Evolutionary conservation across 1,139 yeast genomes (phyloP).

Genomic region (Saccharomyces uvarum): DNA sequence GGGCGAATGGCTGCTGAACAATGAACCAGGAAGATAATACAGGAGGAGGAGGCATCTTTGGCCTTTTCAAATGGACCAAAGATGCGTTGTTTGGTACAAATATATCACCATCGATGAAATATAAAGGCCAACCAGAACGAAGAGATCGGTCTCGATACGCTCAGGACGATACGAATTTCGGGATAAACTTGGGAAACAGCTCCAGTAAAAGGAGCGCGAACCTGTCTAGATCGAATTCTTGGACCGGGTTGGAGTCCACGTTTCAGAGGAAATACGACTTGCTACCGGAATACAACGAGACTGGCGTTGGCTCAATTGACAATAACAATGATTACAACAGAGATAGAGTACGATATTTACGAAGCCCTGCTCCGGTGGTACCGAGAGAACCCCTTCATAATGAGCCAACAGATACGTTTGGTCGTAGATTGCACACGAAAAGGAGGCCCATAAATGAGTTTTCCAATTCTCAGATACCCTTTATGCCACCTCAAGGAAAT

Average conservation of each 20-base stretch:
- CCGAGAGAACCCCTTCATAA: slow-evolving; percentile 3
- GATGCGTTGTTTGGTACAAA: slow-evolving; percentile 29
- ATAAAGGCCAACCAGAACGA: slow-evolving; percentile 9
- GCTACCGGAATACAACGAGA: slow-evolving; percentile 8
- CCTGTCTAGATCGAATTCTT: slow-evolving; percentile 20
- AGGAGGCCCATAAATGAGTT: slow-evolving; percentile 3
- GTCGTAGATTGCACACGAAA: slow-evolving; percentile 1
- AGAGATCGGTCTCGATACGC: slow-evolving; percentile 9
- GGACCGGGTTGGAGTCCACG: slow-evolving; percentile 20
- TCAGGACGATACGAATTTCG: slow-evolving; percentile 24
- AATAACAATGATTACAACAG: slow-evolving; percentile 5
- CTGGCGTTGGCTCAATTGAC: slow-evolving; percentile 12
- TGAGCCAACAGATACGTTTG: slow-evolving; percentile 24
- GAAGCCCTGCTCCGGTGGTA: slow-evolving; percentile 3
- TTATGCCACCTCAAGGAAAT: neutral
- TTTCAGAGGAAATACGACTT: slow-evolving; percentile 25
- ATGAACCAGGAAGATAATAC: neutral
- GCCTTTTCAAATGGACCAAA: slow-evolving; percentile 27
- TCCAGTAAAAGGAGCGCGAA: slow-evolving; percentile 2
- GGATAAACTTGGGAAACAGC: slow-evolving; percentile 2
- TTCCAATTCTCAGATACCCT: neutral
- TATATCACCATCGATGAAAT: slow-evolving; percentile 26
- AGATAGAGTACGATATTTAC: neutral
- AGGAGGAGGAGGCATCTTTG: slow-evolving; percentile 6
- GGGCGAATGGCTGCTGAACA: neutral